phyloP scores from a whole-genome alignment of 768 basidiomycete species.

The Podaxis carcinomalis region DNA sequence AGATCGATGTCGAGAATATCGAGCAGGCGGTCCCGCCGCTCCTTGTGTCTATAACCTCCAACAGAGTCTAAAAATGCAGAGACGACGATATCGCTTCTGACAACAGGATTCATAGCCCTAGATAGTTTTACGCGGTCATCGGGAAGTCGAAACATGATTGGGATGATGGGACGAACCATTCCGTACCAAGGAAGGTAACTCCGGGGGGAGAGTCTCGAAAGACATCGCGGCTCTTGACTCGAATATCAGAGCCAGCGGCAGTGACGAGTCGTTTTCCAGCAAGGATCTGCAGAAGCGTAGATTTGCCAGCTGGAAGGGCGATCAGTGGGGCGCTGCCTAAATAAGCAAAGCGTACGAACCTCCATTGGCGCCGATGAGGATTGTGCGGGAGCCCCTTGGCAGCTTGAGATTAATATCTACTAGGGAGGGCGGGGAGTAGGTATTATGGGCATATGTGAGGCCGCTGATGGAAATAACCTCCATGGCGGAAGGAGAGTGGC shows the following conservation, averaged over 20 bases:
- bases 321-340: constrained; percentile 12
- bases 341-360: constrained; percentile 42
- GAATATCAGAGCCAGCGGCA: constrained; percentile 46
- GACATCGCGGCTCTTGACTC: constrained; percentile 79
- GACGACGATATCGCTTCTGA: constrained; percentile 88
- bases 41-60: constrained; percentile 92
- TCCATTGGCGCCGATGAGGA: constrained; percentile 92
- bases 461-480: constrained; percentile 39
- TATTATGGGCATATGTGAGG: constrained; percentile 57
- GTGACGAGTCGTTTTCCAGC: constrained; percentile 86
- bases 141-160: not conserved
- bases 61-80: constrained; percentile 96
- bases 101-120: constrained; percentile 97
- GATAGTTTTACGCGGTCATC: not conserved
- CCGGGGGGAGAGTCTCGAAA: constrained; percentile 83
- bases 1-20: constrained; percentile 93
- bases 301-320: constrained; percentile 71
- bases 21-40: constrained; percentile 77
- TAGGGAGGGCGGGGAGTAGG: constrained; percentile 47
- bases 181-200: constrained; percentile 87
- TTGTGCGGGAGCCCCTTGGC: constrained; percentile 72
- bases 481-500: constrained; percentile 2
- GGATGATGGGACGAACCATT: constrained; percentile 58
- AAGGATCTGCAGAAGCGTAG: constrained; percentile 90
- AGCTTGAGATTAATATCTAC: constrained; percentile 61